phyloP scores from a whole-genome alignment of 116 monocot species.

The Trichopus zeylanicus region DNA sequence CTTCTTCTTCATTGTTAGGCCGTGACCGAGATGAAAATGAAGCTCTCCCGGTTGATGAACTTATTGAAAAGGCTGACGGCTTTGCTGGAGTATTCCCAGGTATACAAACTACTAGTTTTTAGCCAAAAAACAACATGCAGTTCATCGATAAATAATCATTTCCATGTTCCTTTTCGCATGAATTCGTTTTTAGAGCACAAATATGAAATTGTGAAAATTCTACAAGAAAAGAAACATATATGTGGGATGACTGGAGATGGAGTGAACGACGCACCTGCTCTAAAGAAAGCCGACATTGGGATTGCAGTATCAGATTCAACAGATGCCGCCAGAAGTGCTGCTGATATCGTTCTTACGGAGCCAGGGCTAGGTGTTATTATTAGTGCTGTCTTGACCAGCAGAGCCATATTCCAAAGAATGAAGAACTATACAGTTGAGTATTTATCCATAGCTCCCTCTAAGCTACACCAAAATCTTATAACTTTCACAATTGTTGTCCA shows the following conservation, averaged over 20 bases:
- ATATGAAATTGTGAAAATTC: conserved; percentile 67
- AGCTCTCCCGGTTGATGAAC: conserved; percentile 50
- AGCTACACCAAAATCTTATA: not conserved
- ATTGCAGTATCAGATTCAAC: conserved; percentile 69
- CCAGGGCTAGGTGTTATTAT: conserved; percentile 60
- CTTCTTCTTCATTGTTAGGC: conserved; percentile 52
- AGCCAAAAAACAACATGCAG: not conserved
- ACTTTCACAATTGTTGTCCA: conserved; percentile 6
- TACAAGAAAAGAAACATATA: conserved; percentile 51
- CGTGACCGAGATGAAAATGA: conserved; percentile 34
- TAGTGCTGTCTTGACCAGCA: conserved; percentile 57
- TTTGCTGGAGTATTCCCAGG: conserved; percentile 75
- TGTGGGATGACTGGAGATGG: conserved; percentile 79
- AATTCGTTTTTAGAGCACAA: conserved; percentile 41
- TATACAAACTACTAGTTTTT: conserved; percentile 6
- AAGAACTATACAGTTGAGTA: conserved; percentile 54
- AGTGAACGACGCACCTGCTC: conserved; percentile 70
- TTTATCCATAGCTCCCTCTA: not conserved
- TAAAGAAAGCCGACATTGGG: conserved; percentile 76
- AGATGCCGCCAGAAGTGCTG: conserved; percentile 61
- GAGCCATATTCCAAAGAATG: conserved; percentile 73
- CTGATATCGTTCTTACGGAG: conserved; percentile 66
- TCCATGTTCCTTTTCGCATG: not conserved
- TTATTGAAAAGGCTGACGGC: conserved; percentile 61
- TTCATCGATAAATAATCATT: not conserved